A percentile compares a stretch with the other conserved stretches of the same genome.
Conservation (phyloP, 1,139 yeast species). For the Meyerozyma smithsonii region DNA sequence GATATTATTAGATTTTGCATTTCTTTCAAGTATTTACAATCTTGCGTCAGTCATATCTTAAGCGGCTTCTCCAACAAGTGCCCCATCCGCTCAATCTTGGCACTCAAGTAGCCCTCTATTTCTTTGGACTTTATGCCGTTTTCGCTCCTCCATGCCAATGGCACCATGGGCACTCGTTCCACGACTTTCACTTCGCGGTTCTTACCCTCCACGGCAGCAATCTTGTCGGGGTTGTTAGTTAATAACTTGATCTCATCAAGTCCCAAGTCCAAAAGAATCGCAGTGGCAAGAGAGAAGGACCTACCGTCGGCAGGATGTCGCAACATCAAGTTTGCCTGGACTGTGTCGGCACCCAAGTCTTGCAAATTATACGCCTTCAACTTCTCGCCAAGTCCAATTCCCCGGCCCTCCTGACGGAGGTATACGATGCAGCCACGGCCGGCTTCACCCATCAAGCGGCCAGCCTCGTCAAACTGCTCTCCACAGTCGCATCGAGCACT, state of each 20-base stretch:
- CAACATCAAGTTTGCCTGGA: constrained; percentile 86
- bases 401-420: constrained; percentile 96
- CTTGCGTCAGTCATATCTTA: constrained; percentile 17
- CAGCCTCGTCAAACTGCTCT: constrained; percentile 98
- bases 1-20: too few relatives aligned
- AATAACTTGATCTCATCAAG: constrained; percentile 66
- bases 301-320: constrained; percentile 98
- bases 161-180: constrained; percentile 94
- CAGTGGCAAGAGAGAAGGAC: constrained; percentile 88
- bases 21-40: too few relatives aligned
- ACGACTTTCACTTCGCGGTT: constrained; percentile 64
- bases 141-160: constrained; percentile 73
- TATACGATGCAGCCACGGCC: constrained; percentile 96
- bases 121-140: constrained; percentile 77
- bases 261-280: constrained; percentile 82
- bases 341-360: constrained; percentile 97
- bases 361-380: constrained; percentile 94
- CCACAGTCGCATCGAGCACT: constrained; percentile 99
- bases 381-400: constrained; percentile 95
- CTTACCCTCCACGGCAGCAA: constrained; percentile 87
- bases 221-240: constrained; percentile 96
- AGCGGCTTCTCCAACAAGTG: constrained; percentile 70
- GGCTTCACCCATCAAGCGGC: constrained; percentile 76
- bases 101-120: constrained; percentile 86
- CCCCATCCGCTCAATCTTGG: constrained; percentile 97